A percentile compares a stretch with the other conserved stretches of the same genome.
phyloP scores from a whole-genome alignment of 2,329 filamentous ascomycete genomes.

The Clonostachys chloroleuca region DNA sequence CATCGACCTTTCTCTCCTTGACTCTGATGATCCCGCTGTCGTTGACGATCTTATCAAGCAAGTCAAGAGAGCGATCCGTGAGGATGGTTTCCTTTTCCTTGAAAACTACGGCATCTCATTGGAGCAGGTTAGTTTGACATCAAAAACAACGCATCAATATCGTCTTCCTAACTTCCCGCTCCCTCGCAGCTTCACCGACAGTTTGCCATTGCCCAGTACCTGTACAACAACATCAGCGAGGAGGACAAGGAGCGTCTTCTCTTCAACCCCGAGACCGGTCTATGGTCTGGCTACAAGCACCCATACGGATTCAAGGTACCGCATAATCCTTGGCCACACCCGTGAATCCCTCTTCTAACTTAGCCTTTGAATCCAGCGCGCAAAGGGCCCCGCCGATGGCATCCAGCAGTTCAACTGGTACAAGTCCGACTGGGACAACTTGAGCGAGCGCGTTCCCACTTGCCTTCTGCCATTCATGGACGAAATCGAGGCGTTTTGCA shows the following conservation, averaged over 20 bases:
- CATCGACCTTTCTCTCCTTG: constrained; percentile 35
- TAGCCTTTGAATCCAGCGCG: constrained; percentile 20
- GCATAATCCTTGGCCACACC: not conserved
- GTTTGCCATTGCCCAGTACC: constrained; percentile 42
- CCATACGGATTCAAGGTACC: constrained; percentile 35
- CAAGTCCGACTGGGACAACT: constrained; percentile 35
- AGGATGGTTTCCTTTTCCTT: constrained; percentile 40
- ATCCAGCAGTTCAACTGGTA: constrained; percentile 54
- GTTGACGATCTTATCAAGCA: constrained; percentile 35
- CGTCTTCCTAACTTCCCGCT: not conserved
- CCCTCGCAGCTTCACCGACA: constrained; percentile 38
- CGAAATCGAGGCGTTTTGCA: constrained; percentile 10
- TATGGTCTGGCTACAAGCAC: constrained; percentile 45
- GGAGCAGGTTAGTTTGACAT: constrained; percentile 18
- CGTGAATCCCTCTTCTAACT: not conserved
- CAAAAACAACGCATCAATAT: not conserved
- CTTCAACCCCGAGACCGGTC: constrained; percentile 39
- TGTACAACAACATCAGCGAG: constrained; percentile 42
- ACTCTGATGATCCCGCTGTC: constrained; percentile 32
- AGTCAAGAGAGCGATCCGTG: constrained; percentile 32
- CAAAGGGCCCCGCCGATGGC: constrained; percentile 35
- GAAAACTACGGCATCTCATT: constrained; percentile 45
- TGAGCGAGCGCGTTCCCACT: constrained; percentile 30
- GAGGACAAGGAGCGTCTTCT: constrained; percentile 42
- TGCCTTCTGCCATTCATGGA: constrained; percentile 30